Evolutionary conservation across 257 asterid species (phyloP).

Genomic region (Fraxinus anomala): DNA sequence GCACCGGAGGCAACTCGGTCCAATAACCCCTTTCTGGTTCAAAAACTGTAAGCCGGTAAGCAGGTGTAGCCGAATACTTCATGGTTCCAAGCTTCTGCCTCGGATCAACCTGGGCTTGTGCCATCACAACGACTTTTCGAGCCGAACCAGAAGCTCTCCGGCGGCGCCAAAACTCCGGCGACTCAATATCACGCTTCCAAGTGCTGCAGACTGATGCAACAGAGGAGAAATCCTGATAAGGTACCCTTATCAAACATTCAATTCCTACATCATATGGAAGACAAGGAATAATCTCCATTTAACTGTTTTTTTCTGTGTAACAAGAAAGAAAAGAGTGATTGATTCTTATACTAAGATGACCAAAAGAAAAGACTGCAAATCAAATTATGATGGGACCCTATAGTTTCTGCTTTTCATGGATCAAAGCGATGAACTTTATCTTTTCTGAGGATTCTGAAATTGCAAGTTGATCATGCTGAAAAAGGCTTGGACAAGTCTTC

Average conservation of each 20-base stretch:
- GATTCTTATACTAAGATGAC: not conserved
- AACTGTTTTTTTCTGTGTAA: not conserved
- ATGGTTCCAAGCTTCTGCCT: constrained; percentile 11
- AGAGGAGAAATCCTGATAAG: constrained; percentile 47
- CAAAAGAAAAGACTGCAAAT: not conserved
- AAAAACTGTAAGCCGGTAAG: constrained; percentile 53
- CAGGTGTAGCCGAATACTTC: constrained; percentile 31
- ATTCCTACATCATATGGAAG: constrained; percentile 66
- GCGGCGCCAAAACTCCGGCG: constrained; percentile 60
- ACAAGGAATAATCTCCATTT: constrained; percentile 46
- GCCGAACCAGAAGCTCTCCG: constrained; percentile 44
- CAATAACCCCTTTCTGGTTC: constrained; percentile 70
- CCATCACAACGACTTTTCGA: constrained; percentile 40
- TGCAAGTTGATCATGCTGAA: not conserved
- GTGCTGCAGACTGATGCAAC: constrained; percentile 52
- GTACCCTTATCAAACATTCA: constrained; percentile 58
- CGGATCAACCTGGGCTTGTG: constrained; percentile 44
- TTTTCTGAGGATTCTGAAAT: not conserved
- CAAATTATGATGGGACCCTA: not conserved
- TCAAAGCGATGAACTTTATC: not conserved
- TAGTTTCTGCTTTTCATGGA: not conserved
- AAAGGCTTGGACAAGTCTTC: constrained; percentile 24
- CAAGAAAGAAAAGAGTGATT: not conserved
- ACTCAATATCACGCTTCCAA: constrained; percentile 53
- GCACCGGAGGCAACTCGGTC: constrained; percentile 57